Percentiles rank a stretch among this genome's conserved stretches.
phyloP scores from a whole-genome alignment of 371 early-diverging fungal genomes.

The Apophysomyces elegans region DNA sequence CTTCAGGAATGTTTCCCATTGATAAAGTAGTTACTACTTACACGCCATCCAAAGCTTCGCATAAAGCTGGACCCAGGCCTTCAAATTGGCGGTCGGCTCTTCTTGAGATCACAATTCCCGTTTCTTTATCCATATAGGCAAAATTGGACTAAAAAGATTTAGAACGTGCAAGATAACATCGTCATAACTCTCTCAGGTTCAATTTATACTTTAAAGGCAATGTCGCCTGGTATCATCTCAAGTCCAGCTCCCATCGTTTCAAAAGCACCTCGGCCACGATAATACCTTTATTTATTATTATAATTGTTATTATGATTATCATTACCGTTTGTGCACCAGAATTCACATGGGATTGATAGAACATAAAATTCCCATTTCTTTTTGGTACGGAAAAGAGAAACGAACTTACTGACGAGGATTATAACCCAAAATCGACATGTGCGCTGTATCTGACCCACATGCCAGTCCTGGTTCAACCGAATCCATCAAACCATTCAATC shows the following conservation, averaged over 20 bases:
- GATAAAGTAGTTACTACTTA: slow-evolving; percentile 17
- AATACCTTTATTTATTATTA: slow-evolving; percentile 32
- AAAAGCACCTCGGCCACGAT: slow-evolving; percentile 60
- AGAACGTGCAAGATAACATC: too few relatives aligned
- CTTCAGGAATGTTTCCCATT: too few relatives aligned
- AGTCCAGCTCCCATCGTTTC: slow-evolving; percentile 62
- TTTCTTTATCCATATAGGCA: slow-evolving; percentile 46
- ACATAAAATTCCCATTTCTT: too few relatives aligned
- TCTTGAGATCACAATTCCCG: slow-evolving; percentile 44
- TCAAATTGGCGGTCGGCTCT: slow-evolving; percentile 61
- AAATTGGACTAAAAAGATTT: slow-evolving; percentile 46
- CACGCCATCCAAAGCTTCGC: slow-evolving; percentile 48
- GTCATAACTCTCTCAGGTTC: too few relatives aligned
- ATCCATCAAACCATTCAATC: slow-evolving; percentile 53
- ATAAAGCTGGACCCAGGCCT: slow-evolving; percentile 46
- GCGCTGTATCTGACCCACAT: slow-evolving; percentile 63
- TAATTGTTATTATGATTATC: too few relatives aligned
- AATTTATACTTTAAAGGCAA: slow-evolving; percentile 55
- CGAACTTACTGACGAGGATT: slow-evolving; percentile 29
- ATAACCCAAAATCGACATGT: slow-evolving; percentile 37
- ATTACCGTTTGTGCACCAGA: too few relatives aligned
- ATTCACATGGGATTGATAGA: too few relatives aligned
- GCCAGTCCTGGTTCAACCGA: slow-evolving; percentile 62
- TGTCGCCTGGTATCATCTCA: slow-evolving; percentile 58
- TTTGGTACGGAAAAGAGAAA: too few relatives aligned